Percentiles rank a stretch among this genome's conserved stretches.
Conservation (phyloP, 75 land plant species). For the Pinus tabuliformis region DNA sequence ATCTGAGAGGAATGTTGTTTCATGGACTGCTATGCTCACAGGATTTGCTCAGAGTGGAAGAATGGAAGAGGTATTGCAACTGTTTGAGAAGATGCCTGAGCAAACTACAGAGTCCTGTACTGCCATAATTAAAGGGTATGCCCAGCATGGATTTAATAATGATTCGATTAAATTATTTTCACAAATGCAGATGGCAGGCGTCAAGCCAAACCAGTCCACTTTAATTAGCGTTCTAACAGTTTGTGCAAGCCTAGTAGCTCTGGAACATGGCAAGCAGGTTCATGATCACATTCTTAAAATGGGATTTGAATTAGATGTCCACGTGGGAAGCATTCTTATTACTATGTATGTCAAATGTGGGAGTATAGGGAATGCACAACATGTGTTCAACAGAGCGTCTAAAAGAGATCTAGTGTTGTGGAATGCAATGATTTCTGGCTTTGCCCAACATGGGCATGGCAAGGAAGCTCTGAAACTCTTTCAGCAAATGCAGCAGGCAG, state of each 20-base stretch:
- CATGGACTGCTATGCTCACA: constrained; percentile 58
- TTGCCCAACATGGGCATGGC: constrained; percentile 14
- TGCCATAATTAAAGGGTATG: constrained; percentile 14
- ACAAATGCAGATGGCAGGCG: constrained; percentile 24
- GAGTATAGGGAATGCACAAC: constrained; percentile 9
- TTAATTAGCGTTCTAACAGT: constrained; percentile 12
- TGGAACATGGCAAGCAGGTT: constrained; percentile 13
- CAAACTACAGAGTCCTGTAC: constrained; percentile 12
- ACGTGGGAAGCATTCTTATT: constrained; percentile 19
- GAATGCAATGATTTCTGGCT: constrained; percentile 25
- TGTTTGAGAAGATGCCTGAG: constrained; percentile 7
- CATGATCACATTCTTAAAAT: constrained; percentile 5
- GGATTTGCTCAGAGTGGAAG: constrained; percentile 23
- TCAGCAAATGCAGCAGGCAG: constrained; percentile 11
- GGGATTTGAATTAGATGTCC: constrained; percentile 1
- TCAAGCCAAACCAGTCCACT: constrained; percentile 20
- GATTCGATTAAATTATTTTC: constrained; percentile 19
- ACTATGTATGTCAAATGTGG: constrained; percentile 24
- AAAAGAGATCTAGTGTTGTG: constrained; percentile 10
- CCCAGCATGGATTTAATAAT: not conserved
- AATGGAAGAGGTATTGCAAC: constrained; percentile 9
- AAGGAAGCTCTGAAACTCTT: constrained; percentile 12
- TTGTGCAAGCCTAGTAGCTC: constrained; percentile 8
- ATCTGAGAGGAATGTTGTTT: constrained; percentile 31
- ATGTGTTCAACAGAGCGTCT: constrained; percentile 9